Evolutionary conservation across 768 basidiomycete genomes (phyloP), one percentile per base, ranked within the genome.

Genomic region (Mycena maculata): DNA sequence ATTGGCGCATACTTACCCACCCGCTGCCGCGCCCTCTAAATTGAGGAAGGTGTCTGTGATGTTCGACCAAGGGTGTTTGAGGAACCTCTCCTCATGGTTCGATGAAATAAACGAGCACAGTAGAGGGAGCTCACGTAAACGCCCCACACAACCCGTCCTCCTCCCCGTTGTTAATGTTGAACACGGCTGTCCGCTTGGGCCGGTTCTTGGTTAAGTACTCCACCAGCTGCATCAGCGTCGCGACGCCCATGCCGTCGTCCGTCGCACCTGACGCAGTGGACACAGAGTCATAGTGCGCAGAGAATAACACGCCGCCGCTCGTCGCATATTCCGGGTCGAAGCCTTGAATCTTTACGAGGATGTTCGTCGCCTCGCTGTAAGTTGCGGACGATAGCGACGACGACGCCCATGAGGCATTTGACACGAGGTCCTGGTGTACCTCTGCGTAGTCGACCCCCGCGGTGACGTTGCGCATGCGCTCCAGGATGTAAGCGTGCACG

Each of bases 131-230:
- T 55, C 81, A 92, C 86, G 84, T 81, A 73, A 89, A 88, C 10
- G 92, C 90, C 25, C 93, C 93, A 65, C 90, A 85, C 69, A 94
- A 75, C 36, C 88, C 86, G 74, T 92, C 88, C 72, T 95, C 93
- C 73, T 95, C 94, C 1, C 90, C 93, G 66, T 95, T 94, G 76
- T 95, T 95, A 75, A 93, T 85, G 72, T 94, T 93, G 81, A 95
- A 93, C 4, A 95, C 77, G 8, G 90, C 89, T 0, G 91, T 92
- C 41, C 88, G 83, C 44, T 79, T 77, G 1, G 86, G 86, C 9
- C 83, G 79, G 42, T 88, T 80, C 60, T 78, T 76, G 0, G 83
- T 80, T 57, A 88, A 81, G 68, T 87, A 85, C 42, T 87, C 79
- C 38, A 92, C 79, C 70, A 95, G 82, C 62, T 92, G 89, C 27